Evolutionary conservation across 805 yeast genomes (phyloP), one percentile per base, ranked within the genome.

Genomic region (Cyberlindnera maritima): DNA sequence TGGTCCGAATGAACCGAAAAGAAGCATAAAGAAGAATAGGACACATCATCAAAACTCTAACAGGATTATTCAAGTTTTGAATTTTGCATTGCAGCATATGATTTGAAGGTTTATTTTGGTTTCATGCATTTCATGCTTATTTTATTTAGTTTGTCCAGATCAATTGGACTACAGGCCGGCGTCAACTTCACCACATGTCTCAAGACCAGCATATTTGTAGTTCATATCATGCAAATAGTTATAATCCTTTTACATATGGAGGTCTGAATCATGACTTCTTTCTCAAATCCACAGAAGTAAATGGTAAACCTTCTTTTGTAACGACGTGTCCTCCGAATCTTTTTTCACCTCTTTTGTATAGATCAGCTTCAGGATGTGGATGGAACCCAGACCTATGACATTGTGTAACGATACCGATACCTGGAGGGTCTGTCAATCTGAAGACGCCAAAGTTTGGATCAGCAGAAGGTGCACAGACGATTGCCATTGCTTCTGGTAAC

Each of bases 401-500:
- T 35, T 69, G 63, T 9, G 81, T 77, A 36, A 82, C 73, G 15
- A 73, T 66, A 5, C 75, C 77, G 15, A 81, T 65, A 2, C 88
- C 88, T 0, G 81, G 80, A 7, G 87, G 87, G 53, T 81, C 85
- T 0, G 85, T 79, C 19, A 82, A 66, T 49, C 88, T 64, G 63
- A 80, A 82, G 2, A 77, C 68, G 2, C 86, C 87, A 35, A 44
- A 50, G 21, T 65, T 41, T 18, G 80, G 80, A 19, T 57, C 57
- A 11, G 68, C 67, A 35, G 62, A 58, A 12, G 88, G 88, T 1
- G 88, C 74, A 56, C 85, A 78, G 1, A 82, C 88, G 25, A 83
- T 72, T 13, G 88, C 88, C 26, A 82, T 73, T 0, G 86, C 82
- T 59, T 82, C 88, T 23, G 84, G 81, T 14, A 82, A 66, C 88